These are phyloP conservation scores for Calonectria montana DNA, from an alignment of 2,329 filamentous ascomycete genomes.

Conservation along the genomic window DNA sequence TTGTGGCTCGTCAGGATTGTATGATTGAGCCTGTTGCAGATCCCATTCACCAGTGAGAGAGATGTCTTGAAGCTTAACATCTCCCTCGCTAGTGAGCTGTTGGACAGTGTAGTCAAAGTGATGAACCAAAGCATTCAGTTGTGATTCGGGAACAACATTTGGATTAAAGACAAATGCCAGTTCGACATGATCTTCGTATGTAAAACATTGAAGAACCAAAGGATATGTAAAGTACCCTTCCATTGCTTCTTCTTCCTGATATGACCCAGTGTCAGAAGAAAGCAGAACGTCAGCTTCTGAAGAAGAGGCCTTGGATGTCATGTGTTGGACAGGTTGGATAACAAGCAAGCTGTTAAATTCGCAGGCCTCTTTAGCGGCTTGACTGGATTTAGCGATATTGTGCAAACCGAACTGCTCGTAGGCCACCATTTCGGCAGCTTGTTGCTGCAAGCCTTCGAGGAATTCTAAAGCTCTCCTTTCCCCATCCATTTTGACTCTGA, in stretches of 20 bases:
- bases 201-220: not conserved
- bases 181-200: not conserved
- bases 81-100: not conserved
- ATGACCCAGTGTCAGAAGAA: not conserved
- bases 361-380: conserved; percentile 29
- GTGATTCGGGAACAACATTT: not conserved
- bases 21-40: not conserved
- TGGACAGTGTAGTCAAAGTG: not conserved
- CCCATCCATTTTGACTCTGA: conserved; percentile 52
- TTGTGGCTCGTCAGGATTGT: not conserved
- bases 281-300: not conserved
- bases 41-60: not conserved
- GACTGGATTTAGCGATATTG: conserved; percentile 31
- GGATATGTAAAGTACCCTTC: not conserved
- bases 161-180: not conserved
- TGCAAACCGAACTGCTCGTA: conserved; percentile 37
- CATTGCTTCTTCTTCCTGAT: conserved; percentile 1
- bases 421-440: conserved; percentile 27
- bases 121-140: not conserved
- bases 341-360: conserved; percentile 45
- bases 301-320: not conserved
- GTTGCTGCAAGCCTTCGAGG: conserved; percentile 25
- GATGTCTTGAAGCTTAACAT: not conserved
- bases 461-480: conserved; percentile 8
- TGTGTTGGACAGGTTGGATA: conserved; percentile 32